These are phyloP conservation scores for Trametes villosa DNA, from an alignment of 768 basidiomycete species.

Conservation along the genomic window DNA sequence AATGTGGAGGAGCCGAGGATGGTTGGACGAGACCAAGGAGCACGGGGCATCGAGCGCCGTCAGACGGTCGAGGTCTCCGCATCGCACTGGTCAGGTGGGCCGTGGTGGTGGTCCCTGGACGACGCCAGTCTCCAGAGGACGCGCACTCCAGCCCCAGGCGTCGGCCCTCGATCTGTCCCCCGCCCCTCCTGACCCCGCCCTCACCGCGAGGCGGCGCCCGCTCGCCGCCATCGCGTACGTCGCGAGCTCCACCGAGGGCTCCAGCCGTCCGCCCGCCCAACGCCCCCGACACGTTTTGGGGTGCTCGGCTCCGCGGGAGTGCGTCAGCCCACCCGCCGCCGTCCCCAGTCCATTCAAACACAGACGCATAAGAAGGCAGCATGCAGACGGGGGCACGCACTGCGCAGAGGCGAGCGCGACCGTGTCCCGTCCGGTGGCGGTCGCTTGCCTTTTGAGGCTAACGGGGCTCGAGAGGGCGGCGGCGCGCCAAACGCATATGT, in stretches of 20 bases:
- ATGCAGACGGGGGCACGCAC: not conserved
- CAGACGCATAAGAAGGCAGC: not conserved
- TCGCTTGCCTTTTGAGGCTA: not conserved
- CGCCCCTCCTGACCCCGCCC: not conserved
- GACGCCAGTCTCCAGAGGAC: no score
- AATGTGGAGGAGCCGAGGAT: no score
- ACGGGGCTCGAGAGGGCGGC: not conserved
- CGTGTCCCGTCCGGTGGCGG: not conserved
- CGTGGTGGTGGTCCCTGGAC: no score
- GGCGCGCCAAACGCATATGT: no score
- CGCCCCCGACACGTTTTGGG: not conserved
- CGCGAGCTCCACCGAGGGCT: not conserved
- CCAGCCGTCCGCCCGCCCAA: not conserved
- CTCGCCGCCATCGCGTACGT: not conserved
- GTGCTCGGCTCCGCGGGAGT: not conserved
- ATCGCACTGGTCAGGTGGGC: no score
- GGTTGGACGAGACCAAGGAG: no score
- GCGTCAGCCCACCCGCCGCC: not conserved
- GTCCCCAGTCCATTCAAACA: not conserved
- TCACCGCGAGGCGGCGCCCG: not conserved
- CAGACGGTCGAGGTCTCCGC: no score
- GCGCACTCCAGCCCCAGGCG: no score
- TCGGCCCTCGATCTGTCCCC: no score
- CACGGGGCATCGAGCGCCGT: no score
- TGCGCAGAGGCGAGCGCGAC: not conserved